These are phyloP conservation scores for Rhizophagus clarus DNA, from an alignment of 192 early-diverging fungal genomes.

Conservation along the genomic window DNA sequence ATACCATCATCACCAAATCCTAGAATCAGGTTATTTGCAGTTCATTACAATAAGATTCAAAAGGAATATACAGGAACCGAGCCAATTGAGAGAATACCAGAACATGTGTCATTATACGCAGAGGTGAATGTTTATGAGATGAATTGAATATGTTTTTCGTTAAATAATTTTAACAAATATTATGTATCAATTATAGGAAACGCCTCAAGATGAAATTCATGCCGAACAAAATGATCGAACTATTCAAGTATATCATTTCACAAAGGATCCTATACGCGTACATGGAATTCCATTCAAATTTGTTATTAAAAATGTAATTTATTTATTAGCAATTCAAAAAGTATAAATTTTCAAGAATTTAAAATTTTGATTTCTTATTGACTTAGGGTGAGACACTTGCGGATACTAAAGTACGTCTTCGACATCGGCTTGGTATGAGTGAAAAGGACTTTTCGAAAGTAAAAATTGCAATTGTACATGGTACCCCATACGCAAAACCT, in stretches of 20 bases:
- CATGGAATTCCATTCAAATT: slow-evolving; percentile 89
- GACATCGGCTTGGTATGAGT: no score
- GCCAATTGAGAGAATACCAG: slow-evolving; percentile 49
- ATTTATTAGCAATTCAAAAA: no score
- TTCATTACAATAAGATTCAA: slow-evolving; percentile 46
- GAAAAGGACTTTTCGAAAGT: no score
- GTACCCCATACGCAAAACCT: no score
- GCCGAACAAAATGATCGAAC: slow-evolving; percentile 44
- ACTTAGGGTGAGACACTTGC: no score
- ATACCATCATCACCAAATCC: slow-evolving; percentile 46
- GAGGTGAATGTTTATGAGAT: slow-evolving; percentile 42
- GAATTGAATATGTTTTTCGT: no score
- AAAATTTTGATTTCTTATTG: no score
- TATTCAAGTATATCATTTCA: slow-evolving; percentile 70
- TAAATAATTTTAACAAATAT: no score
- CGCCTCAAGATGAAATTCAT: slow-evolving; percentile 52
- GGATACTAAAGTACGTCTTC: no score
- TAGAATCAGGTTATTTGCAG: slow-evolving; percentile 62
- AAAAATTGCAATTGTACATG: no score
- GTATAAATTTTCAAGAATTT: no score
- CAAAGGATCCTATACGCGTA: slow-evolving; percentile 62
- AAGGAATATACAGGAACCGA: slow-evolving; percentile 48
- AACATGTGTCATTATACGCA: slow-evolving; percentile 56
- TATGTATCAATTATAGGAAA: slow-evolving; percentile 33
- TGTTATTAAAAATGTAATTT: slow-evolving; percentile 55